Percentiles rank a stretch among this genome's conserved stretches.
These are phyloP conservation scores for Trichothecium sympodiale DNA, from an alignment of 2,329 filamentous ascomycete genomes.

Conservation along the genomic window DNA sequence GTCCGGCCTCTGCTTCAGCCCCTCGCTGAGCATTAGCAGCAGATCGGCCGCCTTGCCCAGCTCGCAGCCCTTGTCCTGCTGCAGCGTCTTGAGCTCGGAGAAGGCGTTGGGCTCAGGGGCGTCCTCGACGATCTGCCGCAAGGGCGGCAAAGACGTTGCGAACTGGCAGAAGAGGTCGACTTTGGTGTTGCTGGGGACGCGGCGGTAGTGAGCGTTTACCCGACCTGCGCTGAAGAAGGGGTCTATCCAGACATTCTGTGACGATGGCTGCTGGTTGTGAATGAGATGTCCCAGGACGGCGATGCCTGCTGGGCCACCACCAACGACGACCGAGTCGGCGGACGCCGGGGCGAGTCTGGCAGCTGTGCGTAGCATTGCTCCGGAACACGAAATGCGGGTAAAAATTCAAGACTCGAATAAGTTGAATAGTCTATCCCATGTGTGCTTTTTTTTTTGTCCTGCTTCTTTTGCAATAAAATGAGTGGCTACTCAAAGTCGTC, in stretches of 20 bases:
- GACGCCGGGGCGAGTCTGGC: too few species aligned
- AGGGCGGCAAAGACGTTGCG: constrained; percentile 39
- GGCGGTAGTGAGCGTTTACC: constrained; percentile 42
- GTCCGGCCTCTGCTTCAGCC: constrained; percentile 18
- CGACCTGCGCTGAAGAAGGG: constrained; percentile 41
- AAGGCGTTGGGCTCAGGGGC: constrained; percentile 42
- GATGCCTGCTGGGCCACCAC: constrained; percentile 28
- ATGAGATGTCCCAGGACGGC: constrained; percentile 51
- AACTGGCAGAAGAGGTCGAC: constrained; percentile 47
- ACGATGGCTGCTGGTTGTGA: constrained; percentile 25
- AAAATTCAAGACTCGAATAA: too few species aligned
- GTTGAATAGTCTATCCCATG: too few species aligned
- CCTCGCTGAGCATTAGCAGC: constrained; percentile 30
- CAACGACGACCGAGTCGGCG: constrained; percentile 10
- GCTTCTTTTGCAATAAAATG: too few species aligned
- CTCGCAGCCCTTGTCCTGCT: constrained; percentile 45
- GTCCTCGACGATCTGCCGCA: constrained; percentile 36
- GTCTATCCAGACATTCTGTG: constrained; percentile 45
- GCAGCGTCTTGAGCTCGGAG: constrained; percentile 36
- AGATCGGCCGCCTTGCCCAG: constrained; percentile 48
- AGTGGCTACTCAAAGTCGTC: too few species aligned
- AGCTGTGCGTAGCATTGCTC: too few species aligned
- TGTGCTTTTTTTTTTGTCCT: too few species aligned
- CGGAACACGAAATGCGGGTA: too few species aligned
- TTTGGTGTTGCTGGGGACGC: constrained; percentile 53